Conservation (phyloP, 352 stramenopile genomes). For the Pythium monospermum region DNA sequence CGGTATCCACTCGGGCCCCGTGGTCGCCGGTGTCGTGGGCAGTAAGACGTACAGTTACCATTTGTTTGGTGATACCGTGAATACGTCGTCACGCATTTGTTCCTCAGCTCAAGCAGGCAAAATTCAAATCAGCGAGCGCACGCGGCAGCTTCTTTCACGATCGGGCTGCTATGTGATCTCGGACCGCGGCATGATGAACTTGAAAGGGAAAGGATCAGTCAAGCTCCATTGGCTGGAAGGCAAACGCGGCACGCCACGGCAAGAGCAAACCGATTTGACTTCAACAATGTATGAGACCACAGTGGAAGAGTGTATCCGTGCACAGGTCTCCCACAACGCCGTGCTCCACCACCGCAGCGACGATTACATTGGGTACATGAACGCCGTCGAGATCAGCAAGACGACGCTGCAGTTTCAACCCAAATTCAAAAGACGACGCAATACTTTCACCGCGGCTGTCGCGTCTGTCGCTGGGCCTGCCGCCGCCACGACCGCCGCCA, state of each 20-base stretch:
- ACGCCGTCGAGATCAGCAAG: conserved; percentile 47
- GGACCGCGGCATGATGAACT: conserved; percentile 57
- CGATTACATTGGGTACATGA: conserved; percentile 59
- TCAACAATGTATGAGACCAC: conserved; percentile 34
- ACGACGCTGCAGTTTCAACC: conserved; percentile 44
- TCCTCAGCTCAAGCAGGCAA: conserved; percentile 57
- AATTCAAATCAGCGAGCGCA: conserved; percentile 65
- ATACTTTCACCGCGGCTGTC: conserved; percentile 6
- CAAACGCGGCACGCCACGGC: conserved; percentile 27
- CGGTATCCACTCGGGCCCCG: conserved; percentile 71
- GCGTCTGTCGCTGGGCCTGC: no score
- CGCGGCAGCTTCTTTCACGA: conserved; percentile 38
- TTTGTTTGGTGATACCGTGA: conserved; percentile 82
- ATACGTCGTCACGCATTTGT: conserved; percentile 75
- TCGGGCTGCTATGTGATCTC: conserved; percentile 48
- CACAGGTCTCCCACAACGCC: conserved; percentile 24
- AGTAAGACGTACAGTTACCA: conserved; percentile 82
- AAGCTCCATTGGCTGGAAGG: conserved; percentile 66
- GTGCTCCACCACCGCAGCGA: conserved; percentile 47
- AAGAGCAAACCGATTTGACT: conserved; percentile 27
- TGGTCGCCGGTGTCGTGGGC: conserved; percentile 80
- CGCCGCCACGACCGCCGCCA: no score
- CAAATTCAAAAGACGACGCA: conserved; percentile 17
- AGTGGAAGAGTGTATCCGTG: conserved; percentile 49
- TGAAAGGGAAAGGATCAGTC: conserved; percentile 72